Evolutionary conservation across 257 asterid genomes (phyloP).

Genomic region (Gynochthodes officinalis): DNA sequence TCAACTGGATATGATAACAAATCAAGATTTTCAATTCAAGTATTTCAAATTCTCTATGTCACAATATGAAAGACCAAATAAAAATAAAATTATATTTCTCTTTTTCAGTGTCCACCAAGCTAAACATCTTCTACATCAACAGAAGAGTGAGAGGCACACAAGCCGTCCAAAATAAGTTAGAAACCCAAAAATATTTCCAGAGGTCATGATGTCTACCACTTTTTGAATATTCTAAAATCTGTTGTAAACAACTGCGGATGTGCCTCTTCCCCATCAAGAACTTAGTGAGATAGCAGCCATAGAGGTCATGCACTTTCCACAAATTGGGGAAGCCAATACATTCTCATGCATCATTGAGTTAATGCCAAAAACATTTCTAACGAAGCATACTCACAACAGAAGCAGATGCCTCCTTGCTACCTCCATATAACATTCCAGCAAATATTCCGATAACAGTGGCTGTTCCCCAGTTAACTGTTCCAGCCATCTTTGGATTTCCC

Average conservation of each 20-base stretch:
- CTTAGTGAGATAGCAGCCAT: not conserved
- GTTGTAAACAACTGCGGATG: not conserved
- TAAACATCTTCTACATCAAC: not conserved
- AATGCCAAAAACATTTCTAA: slow-evolving; percentile 1
- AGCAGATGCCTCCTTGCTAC: slow-evolving; percentile 98
- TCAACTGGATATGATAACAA: not conserved
- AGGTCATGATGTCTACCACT: not conserved
- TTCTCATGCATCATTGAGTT: not conserved
- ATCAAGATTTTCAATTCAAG: not conserved
- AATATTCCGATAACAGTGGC: slow-evolving; percentile 82
- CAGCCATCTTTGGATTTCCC: slow-evolving; percentile 55
- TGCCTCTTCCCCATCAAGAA: not conserved
- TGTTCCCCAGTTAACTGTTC: slow-evolving; percentile 87
- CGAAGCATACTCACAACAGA: slow-evolving; percentile 71
- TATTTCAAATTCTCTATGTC: not conserved
- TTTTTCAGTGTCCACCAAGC: not conserved
- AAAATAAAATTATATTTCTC: no score
- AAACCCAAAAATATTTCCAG: not conserved
- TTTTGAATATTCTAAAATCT: not conserved
- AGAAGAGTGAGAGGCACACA: not conserved
- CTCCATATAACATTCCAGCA: slow-evolving; percentile 94
- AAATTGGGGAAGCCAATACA: not conserved
- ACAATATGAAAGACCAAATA: not conserved
- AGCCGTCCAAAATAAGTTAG: not conserved
- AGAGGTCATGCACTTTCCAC: not conserved